These are phyloP conservation scores for Oryza meyeriana DNA, from an alignment of 176 grass and related monocot genomes.

Conservation along the genomic window DNA sequence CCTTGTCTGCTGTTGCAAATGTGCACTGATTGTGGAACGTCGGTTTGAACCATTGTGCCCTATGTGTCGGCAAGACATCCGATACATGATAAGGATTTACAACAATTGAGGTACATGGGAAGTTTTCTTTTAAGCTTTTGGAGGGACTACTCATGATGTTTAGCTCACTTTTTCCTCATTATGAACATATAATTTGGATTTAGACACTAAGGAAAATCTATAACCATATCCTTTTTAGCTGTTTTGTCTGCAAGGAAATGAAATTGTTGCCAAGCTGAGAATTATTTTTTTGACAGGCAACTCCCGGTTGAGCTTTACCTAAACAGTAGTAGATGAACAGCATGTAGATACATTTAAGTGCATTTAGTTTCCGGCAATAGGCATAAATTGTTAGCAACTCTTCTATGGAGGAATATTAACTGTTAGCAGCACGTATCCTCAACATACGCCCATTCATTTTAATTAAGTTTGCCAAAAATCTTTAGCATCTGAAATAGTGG, in stretches of 20 bases:
- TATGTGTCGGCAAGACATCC: constrained; percentile 72
- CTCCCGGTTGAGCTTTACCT: background rate
- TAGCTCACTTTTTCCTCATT: constrained; percentile 7
- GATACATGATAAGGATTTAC: constrained; percentile 73
- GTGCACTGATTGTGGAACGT: constrained; percentile 55
- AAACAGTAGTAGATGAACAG: background rate
- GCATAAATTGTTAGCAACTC: background rate
- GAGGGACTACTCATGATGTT: background rate
- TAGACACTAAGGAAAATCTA: background rate
- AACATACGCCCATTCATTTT: background rate
- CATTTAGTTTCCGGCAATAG: constrained; percentile 1
- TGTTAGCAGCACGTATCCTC: background rate
- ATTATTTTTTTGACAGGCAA: background rate
- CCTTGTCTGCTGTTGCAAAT: constrained; percentile 82
- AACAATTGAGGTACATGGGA: constrained; percentile 61
- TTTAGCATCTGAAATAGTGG: background rate
- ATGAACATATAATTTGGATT: background rate
- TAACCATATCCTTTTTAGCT: background rate
- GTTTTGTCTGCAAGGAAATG: background rate
- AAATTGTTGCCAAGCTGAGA: background rate
- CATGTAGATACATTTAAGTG: background rate
- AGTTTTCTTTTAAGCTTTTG: background rate
- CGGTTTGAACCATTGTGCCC: constrained; percentile 59
- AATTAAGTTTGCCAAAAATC: background rate
- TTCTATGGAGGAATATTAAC: background rate